A percentile compares a stretch with the other conserved stretches of the same genome.
phyloP scores from a whole-genome alignment of 108 stramenopile species.

The Skeletonema menzelii region DNA sequence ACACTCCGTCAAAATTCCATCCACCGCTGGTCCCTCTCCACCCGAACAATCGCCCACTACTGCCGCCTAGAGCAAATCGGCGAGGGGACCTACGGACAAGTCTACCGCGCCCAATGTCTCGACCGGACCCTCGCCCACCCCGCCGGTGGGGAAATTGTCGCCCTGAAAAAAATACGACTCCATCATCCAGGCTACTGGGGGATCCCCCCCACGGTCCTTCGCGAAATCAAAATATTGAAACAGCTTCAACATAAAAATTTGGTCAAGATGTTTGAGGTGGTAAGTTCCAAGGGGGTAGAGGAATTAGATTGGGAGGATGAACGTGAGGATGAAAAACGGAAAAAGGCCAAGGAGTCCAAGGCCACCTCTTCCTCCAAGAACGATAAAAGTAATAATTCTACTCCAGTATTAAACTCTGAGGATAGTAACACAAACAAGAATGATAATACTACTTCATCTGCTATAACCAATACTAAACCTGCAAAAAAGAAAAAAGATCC shows the following conservation, averaged over 20 bases:
- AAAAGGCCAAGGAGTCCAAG: constrained; percentile 7
- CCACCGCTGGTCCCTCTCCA: constrained; percentile 47
- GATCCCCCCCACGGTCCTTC: constrained; percentile 75
- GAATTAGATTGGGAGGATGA: constrained; percentile 74
- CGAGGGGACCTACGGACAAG: constrained; percentile 90
- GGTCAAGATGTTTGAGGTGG: constrained; percentile 81
- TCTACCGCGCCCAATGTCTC: constrained; percentile 69
- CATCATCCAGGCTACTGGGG: constrained; percentile 72
- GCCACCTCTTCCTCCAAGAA: background rate
- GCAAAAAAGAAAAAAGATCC: constrained; percentile 16
- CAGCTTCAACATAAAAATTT: constrained; percentile 70
- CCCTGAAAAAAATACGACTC: constrained; percentile 81
- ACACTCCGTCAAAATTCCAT: constrained; percentile 24
- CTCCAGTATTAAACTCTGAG: constrained; percentile 7
- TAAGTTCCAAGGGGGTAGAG: constrained; percentile 83
- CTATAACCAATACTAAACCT: constrained; percentile 1
- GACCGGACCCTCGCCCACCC: constrained; percentile 30
- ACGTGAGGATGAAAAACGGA: constrained; percentile 44
- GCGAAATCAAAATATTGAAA: constrained; percentile 88
- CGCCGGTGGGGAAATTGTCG: constrained; percentile 54
- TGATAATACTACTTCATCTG: constrained; percentile 14
- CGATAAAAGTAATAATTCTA: constrained; percentile 23
- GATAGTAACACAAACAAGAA: constrained; percentile 28
- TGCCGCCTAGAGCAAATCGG: constrained; percentile 80
- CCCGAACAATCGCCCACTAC: constrained; percentile 79